Evolutionary conservation across 1,139 yeast species (phyloP), one percentile per base, ranked within the genome.

Genomic region (Suhomyces atakaporum): DNA sequence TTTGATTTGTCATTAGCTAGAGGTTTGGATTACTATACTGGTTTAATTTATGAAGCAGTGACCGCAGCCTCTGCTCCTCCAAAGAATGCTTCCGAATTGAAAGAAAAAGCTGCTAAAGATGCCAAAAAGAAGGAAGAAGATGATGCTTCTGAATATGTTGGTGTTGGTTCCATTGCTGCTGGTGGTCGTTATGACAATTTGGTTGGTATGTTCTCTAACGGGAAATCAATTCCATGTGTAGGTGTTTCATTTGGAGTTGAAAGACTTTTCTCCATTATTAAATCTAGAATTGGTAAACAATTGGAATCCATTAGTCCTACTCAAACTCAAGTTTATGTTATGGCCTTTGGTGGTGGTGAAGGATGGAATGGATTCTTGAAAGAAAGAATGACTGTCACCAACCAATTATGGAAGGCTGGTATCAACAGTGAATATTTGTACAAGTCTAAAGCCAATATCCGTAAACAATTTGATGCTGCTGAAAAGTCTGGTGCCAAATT

Each of bases 281-380:
- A 86, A 62, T 82, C 88, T 38, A 79, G 95, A 58, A 67, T 83
- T 29, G 64, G 63, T 23, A 69, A 73, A 38, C 76, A 80, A 45
- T 72, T 78, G 45, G 71, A 69, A 16, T 66, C 66, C 45, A 74
- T 89, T 43, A 79, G 92, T 50, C 81, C 97, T 23, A 77, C 90
- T 26, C 81, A 90, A 33, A 92, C 97, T 10, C 95, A 92, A 61
- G 97, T 86, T 12, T 92, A 75, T 56, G 84, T 92, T 36, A 90
- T 92, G 97, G 97, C 97, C 1, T 89, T 92, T 57, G 98, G 98
- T 49, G 97, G 97, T 51, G 97, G 97, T 55, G 88, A 86, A 53
- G 92, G 84, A 44, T 90, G 97, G 96, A 81, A 75, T 44, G 97
- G 97, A 8, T 86, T 86, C 69, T 70, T 92, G 53, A 78, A 81